A percentile compares a stretch with the other conserved stretches of the same genome.
phyloP scores from a whole-genome alignment of 2,329 filamentous ascomycete genomes.

The Mollisiaceae sp. region DNA sequence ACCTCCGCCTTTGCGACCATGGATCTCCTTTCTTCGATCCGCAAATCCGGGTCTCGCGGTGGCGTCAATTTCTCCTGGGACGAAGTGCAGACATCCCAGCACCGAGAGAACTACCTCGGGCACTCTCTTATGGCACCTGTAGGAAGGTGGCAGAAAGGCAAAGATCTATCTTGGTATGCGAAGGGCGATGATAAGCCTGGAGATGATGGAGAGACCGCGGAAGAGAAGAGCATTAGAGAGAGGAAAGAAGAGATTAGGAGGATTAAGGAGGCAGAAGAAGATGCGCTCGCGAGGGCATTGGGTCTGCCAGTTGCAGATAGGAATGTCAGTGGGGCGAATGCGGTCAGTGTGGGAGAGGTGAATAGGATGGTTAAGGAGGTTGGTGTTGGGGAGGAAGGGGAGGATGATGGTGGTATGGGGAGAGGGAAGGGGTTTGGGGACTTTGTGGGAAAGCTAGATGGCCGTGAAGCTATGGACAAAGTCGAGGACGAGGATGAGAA shows the following conservation, averaged over 20 bases:
- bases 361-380: constrained; percentile 57
- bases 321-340: constrained; percentile 65
- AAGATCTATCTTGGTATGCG: constrained; percentile 67
- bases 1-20: constrained; percentile 52
- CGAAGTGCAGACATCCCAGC: constrained; percentile 85
- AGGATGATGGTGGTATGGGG: constrained; percentile 38
- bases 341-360: constrained; percentile 68
- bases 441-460: constrained; percentile 39
- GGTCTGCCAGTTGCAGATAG: constrained; percentile 74
- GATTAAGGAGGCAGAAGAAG: constrained; percentile 91
- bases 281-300: constrained; percentile 82
- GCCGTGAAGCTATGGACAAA: constrained; percentile 25
- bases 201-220: constrained; percentile 60
- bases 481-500: constrained; percentile 20
- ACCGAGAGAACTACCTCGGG: constrained; percentile 85
- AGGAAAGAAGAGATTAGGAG: constrained; percentile 78
- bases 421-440: constrained; percentile 41
- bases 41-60: constrained; percentile 88
- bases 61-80: constrained; percentile 98
- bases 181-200: constrained; percentile 58
- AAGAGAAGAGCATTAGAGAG: constrained; percentile 63
- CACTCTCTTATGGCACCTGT: constrained; percentile 78
- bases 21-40: constrained; percentile 92
- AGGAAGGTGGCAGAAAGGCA: constrained; percentile 73
- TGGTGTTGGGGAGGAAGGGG: constrained; percentile 46